These are phyloP conservation scores for Poterioochromonas sp. DNA, from an alignment of 352 stramenopile species.

Conservation along the genomic window DNA sequence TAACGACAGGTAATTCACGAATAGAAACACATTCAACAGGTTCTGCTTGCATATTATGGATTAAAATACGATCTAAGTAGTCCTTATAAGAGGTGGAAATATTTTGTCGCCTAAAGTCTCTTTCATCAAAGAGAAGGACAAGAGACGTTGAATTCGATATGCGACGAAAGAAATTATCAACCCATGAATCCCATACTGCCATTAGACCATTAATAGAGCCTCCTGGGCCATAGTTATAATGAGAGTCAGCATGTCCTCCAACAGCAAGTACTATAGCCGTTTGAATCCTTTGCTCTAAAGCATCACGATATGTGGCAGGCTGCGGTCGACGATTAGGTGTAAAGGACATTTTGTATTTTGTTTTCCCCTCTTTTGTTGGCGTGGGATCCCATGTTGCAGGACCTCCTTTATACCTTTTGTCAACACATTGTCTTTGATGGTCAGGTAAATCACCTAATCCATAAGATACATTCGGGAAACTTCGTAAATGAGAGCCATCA, in stretches of 20 bases:
- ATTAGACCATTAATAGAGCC: constrained; percentile 22
- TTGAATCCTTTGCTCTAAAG: not conserved
- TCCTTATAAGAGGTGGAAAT: not conserved
- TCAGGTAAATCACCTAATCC: not conserved
- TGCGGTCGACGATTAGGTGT: not conserved
- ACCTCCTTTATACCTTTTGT: too few relatives aligned
- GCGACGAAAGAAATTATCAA: not conserved
- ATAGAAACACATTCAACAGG: not conserved
- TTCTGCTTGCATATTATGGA: not conserved
- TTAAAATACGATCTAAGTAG: constrained; percentile 12
- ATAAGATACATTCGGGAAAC: not conserved
- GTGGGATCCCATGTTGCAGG: not conserved
- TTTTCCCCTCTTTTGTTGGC: not conserved
- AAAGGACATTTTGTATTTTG: not conserved
- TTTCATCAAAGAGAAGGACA: constrained; percentile 13
- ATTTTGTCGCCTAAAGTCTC: constrained; percentile 6
- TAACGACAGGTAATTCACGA: not conserved
- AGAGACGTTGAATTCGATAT: not conserved
- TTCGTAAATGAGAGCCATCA: not conserved
- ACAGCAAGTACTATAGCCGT: not conserved
- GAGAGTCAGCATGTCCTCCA: constrained; percentile 4
- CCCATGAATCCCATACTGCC: constrained; percentile 21
- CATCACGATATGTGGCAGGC: not conserved
- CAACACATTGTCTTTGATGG: not conserved
- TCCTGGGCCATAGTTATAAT: constrained; percentile 27